These are phyloP conservation scores for Clavariopsis aquatica DNA, from an alignment of 495 filamentous ascomycete species.

Conservation along the genomic window DNA sequence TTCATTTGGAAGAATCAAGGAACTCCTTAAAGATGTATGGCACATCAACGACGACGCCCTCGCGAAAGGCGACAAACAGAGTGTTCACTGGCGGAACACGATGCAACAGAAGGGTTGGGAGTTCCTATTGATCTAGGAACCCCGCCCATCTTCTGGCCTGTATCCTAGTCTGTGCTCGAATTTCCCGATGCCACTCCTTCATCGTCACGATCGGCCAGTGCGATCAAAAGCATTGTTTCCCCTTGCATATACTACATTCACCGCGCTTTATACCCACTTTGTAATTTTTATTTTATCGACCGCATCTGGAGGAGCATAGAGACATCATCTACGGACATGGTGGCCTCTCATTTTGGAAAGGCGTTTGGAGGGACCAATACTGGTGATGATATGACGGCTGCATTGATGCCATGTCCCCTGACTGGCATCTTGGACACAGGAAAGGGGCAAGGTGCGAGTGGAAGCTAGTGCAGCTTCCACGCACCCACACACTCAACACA, in stretches of 20 bases:
- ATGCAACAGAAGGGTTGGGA: slow-evolving; percentile 93
- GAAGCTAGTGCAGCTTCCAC: slow-evolving; percentile 28
- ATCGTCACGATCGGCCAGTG: slow-evolving; percentile 16
- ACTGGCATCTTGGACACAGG: slow-evolving; percentile 14
- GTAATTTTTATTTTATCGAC: slow-evolving; percentile 37
- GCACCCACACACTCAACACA: not conserved
- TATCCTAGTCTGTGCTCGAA: slow-evolving; percentile 38
- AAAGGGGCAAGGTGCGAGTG: not conserved
- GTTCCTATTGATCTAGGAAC: slow-evolving; percentile 79
- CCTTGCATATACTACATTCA: slow-evolving; percentile 34
- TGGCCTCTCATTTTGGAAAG: slow-evolving; percentile 14
- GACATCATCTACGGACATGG: slow-evolving; percentile 16
- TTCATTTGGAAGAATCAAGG: slow-evolving; percentile 80
- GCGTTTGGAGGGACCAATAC: slow-evolving; percentile 22
- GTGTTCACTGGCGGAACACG: slow-evolving; percentile 90
- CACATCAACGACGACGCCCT: slow-evolving; percentile 61
- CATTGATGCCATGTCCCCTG: slow-evolving; percentile 14
- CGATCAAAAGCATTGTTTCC: slow-evolving; percentile 27
- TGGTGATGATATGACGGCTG: slow-evolving; percentile 30
- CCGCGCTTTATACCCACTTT: slow-evolving; percentile 40
- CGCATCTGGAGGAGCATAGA: slow-evolving; percentile 11
- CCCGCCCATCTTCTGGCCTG: slow-evolving; percentile 37
- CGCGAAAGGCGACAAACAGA: slow-evolving; percentile 54
- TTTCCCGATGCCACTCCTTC: slow-evolving; percentile 20
- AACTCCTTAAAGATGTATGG: slow-evolving; percentile 83